Percentiles rank a stretch among this genome's conserved stretches.
Conservation (phyloP, 2,329 filamentous ascomycete species). For the Hirsutella thompsonii region DNA sequence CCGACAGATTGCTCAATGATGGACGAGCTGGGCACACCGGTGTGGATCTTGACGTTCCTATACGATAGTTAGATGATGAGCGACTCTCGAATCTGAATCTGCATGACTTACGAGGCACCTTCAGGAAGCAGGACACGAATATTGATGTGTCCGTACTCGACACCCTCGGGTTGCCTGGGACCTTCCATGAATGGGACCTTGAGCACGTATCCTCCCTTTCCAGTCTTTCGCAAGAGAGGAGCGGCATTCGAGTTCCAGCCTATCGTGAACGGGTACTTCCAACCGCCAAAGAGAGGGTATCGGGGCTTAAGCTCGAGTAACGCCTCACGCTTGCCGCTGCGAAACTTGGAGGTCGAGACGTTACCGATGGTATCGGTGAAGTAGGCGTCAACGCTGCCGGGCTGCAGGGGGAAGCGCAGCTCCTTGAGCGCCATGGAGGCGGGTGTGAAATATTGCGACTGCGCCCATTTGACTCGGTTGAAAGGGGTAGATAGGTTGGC, state of each 20-base stretch:
- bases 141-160: constrained; percentile 72
- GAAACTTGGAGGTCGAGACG: constrained; percentile 85
- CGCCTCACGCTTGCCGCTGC: constrained; percentile 64
- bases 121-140: constrained; percentile 82
- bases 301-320: constrained; percentile 81
- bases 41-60: constrained; percentile 69
- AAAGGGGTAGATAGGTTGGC: constrained; percentile 65
- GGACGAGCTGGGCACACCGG: constrained; percentile 52
- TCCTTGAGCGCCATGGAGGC: constrained; percentile 67
- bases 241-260: constrained; percentile 87
- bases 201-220: constrained; percentile 63
- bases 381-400: constrained; percentile 77
- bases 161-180: constrained; percentile 70
- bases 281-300: constrained; percentile 93
- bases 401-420: constrained; percentile 64
- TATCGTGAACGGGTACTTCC: constrained; percentile 95
- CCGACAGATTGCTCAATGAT: constrained; percentile 46
- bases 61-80: constrained; percentile 27
- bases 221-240: constrained; percentile 57
- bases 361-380: constrained; percentile 96
- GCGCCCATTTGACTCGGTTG: constrained; percentile 64
- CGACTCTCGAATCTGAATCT: background rate
- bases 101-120: constrained; percentile 59
- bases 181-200: constrained; percentile 91
- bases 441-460: constrained; percentile 63